Evolutionary conservation across 371 early-diverging fungal genomes (phyloP), one percentile per base, ranked within the genome.

Genomic region (Mucor lusitanicus): DNA sequence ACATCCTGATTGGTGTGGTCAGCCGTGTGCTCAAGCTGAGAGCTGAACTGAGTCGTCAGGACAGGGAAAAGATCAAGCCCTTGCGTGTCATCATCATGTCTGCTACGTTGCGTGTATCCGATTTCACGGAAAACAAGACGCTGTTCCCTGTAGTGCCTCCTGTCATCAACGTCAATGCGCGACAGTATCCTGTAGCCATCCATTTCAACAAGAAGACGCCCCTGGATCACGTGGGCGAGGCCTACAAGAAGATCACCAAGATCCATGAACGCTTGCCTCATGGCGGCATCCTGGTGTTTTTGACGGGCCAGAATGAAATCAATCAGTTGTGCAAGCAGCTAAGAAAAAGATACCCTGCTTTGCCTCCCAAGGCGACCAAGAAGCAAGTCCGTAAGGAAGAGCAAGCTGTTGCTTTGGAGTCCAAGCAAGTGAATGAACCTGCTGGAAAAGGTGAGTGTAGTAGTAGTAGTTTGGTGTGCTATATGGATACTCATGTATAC

Each of bases 41-140:
- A 63, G 87, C 80, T 6, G 80, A 83, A 56, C 64, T 88, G 63
- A 87, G 85, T 62, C 70, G 76, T 54, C 86, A 87, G 64, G 87
- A 87, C 58, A 70, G 82, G 28, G 72, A 86, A 40, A 81, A 77
- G 53, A 85, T 88, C 59, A 88, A 87, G 71, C 97, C 98, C 15
- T 83, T 99, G 8, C 95, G 95, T 80, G 80, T 99, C 19, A 88
- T 99, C 30, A 94, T 99, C 73, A 99, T 99, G 99, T 95, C 96
- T 71, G 99, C 99, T 55, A 99, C 99, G 0, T 83, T 99, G 40
- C 89, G 94, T 35, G 94, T 97, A 0, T 88, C 94, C 57, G 96
- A 96, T 72, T 97, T 99, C 76, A 91, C 92, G n/a, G 82, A 84
- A 66, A 97, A 97, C 81, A 79, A 75, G 59, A 81, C 87, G 1